Base-by-base conservation (phyloP, 441 rosid species). In the Raphanus hybrid region DNA sequence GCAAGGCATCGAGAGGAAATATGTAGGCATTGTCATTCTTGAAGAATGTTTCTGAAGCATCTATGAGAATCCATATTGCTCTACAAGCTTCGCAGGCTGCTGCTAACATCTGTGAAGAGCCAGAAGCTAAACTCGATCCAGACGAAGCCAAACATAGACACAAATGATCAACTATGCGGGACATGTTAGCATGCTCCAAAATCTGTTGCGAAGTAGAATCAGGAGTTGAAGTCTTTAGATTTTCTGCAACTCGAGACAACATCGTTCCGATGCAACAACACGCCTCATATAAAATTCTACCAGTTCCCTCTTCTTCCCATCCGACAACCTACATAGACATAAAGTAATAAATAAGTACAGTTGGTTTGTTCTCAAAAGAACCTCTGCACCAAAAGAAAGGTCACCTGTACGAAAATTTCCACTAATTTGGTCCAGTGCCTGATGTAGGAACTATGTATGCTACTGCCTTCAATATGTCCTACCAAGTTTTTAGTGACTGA, bases 41-140 rank as follows among this genome's bases (percentile, higher is more conserved):
- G 70, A 76, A 91, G 64, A 78, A 81, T 60, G 83, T 80, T 89
- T 93, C 98, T 52, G 86, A 79, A 65, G 90, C 86, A 79, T 93
- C 90, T 79, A 91, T 75, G 76, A 96, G 81, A 45, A 84, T 87
- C 97, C 93, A 93, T 61, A 91, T 84, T 74, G 94, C 94, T 79
- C 79, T 90, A 76, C 96, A 90, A 76, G 93, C 94, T 85, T 93
- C 99, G 45, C 91, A 84, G 59, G 94, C 96, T 77, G 89, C 94
- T 72, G 81, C 91, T 81, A 90, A 76, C 88, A 96, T 85, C 75
- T 86, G 86, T 76, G 96, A 88, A 71, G 97, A 91, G 68, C 94
- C 96, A 7, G 94, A 86, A 80, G 84, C 82, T 39, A 93, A 90
- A 86, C 91, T 85, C 52, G 96, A 85, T 52, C 99, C 98, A 27